Conservation (phyloP, 2,329 filamentous ascomycete genomes). For the Colletotrichum acutatum region DNA sequence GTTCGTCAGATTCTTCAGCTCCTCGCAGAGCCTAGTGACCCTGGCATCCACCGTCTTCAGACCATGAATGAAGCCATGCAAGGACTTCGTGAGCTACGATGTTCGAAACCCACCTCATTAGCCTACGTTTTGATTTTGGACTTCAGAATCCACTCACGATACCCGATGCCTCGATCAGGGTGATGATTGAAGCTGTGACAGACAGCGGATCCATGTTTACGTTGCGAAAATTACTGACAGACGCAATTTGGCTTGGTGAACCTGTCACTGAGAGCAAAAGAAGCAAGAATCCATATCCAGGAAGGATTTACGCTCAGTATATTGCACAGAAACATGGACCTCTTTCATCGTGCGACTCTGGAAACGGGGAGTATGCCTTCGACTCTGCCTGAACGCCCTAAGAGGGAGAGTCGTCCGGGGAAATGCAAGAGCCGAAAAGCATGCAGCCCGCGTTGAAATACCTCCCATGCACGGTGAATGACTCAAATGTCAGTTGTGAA, state of each 20-base stretch:
- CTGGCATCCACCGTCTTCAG: slow-evolving; percentile 36
- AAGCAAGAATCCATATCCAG: not conserved
- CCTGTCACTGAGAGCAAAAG: not conserved
- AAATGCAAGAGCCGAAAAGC: not conserved
- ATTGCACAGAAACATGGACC: not conserved
- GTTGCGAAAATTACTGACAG: not conserved
- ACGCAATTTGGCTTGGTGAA: not conserved
- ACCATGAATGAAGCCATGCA: slow-evolving; percentile 30
- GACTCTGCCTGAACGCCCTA: not conserved
- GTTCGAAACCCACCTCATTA: not conserved
- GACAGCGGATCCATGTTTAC: not conserved
- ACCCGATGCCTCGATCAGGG: slow-evolving; percentile 12
- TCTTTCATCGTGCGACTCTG: not conserved
- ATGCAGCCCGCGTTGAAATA: not conserved
- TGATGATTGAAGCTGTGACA: not conserved
- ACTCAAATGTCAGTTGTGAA: not conserved
- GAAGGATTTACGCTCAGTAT: not conserved
- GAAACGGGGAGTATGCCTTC: not conserved
- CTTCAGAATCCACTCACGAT: slow-evolving; percentile 18
- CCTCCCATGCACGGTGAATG: not conserved
- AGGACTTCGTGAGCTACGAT: slow-evolving; percentile 24
- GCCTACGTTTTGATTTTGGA: not conserved
- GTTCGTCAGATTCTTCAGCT: slow-evolving; percentile 37
- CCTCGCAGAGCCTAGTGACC: slow-evolving; percentile 35
- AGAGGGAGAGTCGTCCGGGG: not conserved